Evolutionary conservation across 768 basidiomycete species (phyloP).

Genomic region (Hemileccinum impolitum): DNA sequence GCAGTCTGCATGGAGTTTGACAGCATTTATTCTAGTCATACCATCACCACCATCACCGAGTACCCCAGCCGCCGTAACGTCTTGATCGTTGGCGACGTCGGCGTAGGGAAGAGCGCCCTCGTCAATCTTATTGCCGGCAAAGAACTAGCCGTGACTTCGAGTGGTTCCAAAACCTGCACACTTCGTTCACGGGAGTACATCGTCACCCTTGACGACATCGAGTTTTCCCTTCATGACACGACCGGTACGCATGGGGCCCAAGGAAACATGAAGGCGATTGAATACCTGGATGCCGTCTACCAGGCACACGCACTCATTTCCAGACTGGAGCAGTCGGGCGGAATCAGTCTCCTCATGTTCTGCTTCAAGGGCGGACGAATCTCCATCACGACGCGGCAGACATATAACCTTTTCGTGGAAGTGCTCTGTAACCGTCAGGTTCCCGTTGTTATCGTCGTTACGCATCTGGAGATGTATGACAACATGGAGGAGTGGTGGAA

Average conservation of each 20-base stretch:
- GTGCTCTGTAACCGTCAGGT: slow-evolving; percentile 36
- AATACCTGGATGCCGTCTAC: slow-evolving; percentile 26
- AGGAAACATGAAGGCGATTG: slow-evolving; percentile 19
- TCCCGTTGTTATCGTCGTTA: slow-evolving; percentile 32
- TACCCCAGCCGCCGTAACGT: slow-evolving; percentile 20
- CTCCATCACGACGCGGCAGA: slow-evolving; percentile 24
- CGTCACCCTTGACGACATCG: slow-evolving; percentile 13
- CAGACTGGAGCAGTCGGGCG: slow-evolving; percentile 23
- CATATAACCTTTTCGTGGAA: slow-evolving; percentile 34
- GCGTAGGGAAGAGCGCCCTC: slow-evolving; percentile 39
- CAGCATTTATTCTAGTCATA: slow-evolving; percentile 12
- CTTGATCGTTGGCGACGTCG: slow-evolving; percentile 27
- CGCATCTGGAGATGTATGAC: slow-evolving; percentile 32
- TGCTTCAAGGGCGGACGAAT: slow-evolving; percentile 29
- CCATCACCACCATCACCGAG: slow-evolving; percentile 1
- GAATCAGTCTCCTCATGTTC: slow-evolving; percentile 28
- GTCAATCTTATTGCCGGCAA: slow-evolving; percentile 37
- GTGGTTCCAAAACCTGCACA: slow-evolving; percentile 34
- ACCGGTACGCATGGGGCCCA: slow-evolving; percentile 27
- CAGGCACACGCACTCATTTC: slow-evolving; percentile 34
- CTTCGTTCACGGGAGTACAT: slow-evolving; percentile 27
- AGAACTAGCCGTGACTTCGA: slow-evolving; percentile 27
- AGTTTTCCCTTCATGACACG: slow-evolving; percentile 24
- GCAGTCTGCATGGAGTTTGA: slow-evolving; percentile 10
- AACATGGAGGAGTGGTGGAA: slow-evolving; percentile 40